Evolutionary conservation across 495 filamentous ascomycete genomes (phyloP).

Genomic region (Lasiosphaeris hirsuta): DNA sequence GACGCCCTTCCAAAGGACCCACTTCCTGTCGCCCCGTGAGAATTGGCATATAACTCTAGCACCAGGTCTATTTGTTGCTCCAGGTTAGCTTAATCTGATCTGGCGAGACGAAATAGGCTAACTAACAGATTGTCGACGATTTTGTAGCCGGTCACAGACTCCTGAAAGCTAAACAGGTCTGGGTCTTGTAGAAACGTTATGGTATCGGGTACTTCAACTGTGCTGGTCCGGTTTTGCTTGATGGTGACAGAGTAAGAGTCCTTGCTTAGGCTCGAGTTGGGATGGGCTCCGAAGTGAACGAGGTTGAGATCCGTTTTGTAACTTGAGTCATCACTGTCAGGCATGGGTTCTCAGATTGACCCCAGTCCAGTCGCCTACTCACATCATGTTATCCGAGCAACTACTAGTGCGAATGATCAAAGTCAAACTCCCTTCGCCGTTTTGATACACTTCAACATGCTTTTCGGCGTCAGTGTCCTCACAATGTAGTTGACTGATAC

Average conservation of each 20-base stretch:
- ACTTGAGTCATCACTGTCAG: background rate
- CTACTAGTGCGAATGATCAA: no score
- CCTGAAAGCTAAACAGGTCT: constrained; percentile 19
- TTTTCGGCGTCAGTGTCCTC: no score
- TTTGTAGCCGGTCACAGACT: constrained; percentile 19
- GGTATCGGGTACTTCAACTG: background rate
- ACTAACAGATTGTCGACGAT: constrained; percentile 21
- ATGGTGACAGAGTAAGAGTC: background rate
- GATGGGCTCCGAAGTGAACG: background rate
- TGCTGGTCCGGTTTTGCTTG: constrained; percentile 1
- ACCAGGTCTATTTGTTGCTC: background rate
- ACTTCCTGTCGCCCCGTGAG: background rate
- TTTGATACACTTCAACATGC: no score
- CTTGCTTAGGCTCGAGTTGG: background rate
- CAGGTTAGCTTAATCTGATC: background rate
- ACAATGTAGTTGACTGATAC: no score
- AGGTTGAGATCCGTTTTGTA: background rate
- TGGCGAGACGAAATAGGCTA: background rate
- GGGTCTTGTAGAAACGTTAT: background rate
- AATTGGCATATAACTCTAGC: constrained; percentile 5
- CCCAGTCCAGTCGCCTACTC: no score
- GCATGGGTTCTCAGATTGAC: no score
- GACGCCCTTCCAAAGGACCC: background rate
- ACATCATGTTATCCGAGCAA: no score
- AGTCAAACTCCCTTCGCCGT: no score